Evolutionary conservation across 768 basidiomycete species (phyloP).

Genomic region (Asterophora parasitica): DNA sequence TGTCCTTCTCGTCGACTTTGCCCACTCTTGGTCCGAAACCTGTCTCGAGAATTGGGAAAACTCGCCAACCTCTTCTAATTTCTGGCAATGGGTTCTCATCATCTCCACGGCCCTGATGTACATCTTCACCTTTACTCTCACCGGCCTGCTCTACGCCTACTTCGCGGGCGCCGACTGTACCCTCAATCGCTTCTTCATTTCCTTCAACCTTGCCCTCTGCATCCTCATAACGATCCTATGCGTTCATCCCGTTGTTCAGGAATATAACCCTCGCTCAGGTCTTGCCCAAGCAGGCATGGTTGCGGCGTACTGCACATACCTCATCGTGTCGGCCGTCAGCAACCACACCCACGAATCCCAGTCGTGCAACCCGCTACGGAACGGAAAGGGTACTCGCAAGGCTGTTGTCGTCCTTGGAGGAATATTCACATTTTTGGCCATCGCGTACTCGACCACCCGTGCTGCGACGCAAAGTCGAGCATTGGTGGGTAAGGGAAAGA

Average conservation of each 20-base stretch:
- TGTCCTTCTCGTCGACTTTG: conserved; percentile 96
- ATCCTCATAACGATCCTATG: conserved; percentile 77
- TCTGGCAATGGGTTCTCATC: conserved; percentile 97
- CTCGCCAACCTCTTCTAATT: conserved; percentile 59
- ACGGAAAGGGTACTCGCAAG: conserved; percentile 63
- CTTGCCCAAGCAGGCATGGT: conserved; percentile 96
- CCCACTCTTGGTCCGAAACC: conserved; percentile 97
- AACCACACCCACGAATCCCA: conserved; percentile 77
- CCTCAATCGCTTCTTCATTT: conserved; percentile 96
- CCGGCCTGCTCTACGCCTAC: conserved; percentile 85
- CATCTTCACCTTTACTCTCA: conserved; percentile 76
- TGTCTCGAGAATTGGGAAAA: conserved; percentile 96
- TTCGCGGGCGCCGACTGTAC: conserved; percentile 85
- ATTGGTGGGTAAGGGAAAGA: conserved; percentile 70
- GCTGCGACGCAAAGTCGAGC: conserved; percentile 96
- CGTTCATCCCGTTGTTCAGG: conserved; percentile 83
- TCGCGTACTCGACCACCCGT: conserved; percentile 94
- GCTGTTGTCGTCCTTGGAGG: conserved; percentile 89
- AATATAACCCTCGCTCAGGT: conserved; percentile 89
- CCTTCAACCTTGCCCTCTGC: conserved; percentile 82
- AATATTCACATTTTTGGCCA: conserved; percentile 94
- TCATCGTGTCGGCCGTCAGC: conserved; percentile 88
- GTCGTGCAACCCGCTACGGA: conserved; percentile 85
- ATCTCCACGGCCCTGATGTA: conserved; percentile 91
- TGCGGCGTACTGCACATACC: conserved; percentile 95